Evolutionary conservation across 352 stramenopile species (phyloP).

Genomic region (Elongisporangium anandrum): DNA sequence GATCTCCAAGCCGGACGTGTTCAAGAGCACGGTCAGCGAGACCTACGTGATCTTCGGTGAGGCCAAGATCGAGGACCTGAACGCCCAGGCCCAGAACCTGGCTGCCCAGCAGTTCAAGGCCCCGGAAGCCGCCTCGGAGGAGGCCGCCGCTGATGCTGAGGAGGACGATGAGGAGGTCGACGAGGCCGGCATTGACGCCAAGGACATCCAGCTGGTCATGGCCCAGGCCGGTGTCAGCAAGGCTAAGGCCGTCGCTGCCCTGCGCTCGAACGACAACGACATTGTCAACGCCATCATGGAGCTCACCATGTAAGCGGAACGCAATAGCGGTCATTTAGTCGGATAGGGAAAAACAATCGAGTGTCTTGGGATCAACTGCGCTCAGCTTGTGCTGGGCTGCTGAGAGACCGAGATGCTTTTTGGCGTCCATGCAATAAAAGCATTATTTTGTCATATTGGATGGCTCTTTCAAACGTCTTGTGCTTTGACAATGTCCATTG

Average conservation of each 20-base stretch:
- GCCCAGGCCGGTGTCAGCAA: conserved; percentile 90
- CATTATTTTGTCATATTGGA: no score
- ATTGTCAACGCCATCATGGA: conserved; percentile 99
- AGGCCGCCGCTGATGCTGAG: conserved; percentile 31
- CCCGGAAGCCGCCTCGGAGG: conserved; percentile 28
- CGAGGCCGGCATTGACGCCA: conserved; percentile 95
- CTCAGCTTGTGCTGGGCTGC: no score
- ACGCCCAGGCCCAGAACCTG: conserved; percentile 77
- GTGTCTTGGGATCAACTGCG: no score
- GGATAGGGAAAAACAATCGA: no score
- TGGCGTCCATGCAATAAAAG: no score
- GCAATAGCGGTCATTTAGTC: no score
- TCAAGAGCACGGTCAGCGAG: conserved; percentile 94
- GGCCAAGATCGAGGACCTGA: conserved; percentile 97
- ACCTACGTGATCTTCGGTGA: conserved; percentile 98
- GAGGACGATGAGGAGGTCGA: conserved; percentile 92
- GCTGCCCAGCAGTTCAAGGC: conserved; percentile 93
- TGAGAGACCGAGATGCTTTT: no score
- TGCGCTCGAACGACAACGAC: conserved; percentile 98
- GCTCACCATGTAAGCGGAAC: conserved; percentile 93
- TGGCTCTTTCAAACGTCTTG: no score
- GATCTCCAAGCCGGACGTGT: conserved; percentile 97
- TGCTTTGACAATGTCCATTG: no score
- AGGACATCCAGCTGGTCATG: conserved; percentile 99
- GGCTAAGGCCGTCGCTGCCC: conserved; percentile 93